A percentile compares a stretch with the other conserved stretches of the same genome.
Conservation (phyloP, 2,329 filamentous ascomycete species). For the Trichoderma cornu-damae region DNA sequence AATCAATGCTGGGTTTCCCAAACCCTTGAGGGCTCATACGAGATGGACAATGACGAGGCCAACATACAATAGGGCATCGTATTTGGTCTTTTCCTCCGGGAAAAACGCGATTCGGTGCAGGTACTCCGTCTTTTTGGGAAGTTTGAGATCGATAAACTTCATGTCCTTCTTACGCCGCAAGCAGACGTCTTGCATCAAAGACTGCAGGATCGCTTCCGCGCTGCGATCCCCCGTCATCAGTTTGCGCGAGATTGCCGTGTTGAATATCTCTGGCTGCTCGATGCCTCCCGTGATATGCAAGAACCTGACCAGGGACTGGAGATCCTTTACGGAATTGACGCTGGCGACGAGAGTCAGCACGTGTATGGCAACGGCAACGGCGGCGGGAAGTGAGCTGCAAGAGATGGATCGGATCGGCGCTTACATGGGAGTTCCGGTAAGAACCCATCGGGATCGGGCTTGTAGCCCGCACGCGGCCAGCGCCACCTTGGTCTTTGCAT, state of each 20-base stretch:
- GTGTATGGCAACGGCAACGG: too few relatives aligned
- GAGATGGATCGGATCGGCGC: too few relatives aligned
- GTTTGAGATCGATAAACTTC: slow-evolving; percentile 74
- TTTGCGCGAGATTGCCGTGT: slow-evolving; percentile 56
- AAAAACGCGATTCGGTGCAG: slow-evolving; percentile 70
- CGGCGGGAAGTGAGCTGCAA: too few relatives aligned
- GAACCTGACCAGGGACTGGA: slow-evolving; percentile 76
- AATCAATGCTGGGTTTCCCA: neutral
- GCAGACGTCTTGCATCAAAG: slow-evolving; percentile 74
- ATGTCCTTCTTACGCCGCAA: slow-evolving; percentile 82
- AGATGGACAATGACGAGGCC: slow-evolving; percentile 16
- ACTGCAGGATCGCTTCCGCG: slow-evolving; percentile 63
- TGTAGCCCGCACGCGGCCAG: slow-evolving; percentile 61
- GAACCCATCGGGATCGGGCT: slow-evolving; percentile 70
- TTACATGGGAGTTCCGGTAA: slow-evolving; percentile 75
- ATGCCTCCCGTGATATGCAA: slow-evolving; percentile 70
- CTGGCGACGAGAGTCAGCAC: slow-evolving; percentile 27
- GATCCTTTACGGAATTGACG: slow-evolving; percentile 74
- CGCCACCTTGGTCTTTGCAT: slow-evolving; percentile 66
- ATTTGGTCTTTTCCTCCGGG: slow-evolving; percentile 69
- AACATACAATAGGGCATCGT: slow-evolving; percentile 62
- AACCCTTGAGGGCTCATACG: rapidly evolving
- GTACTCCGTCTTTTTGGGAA: slow-evolving; percentile 73
- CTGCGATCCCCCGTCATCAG: slow-evolving; percentile 52
- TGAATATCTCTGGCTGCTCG: slow-evolving; percentile 68